These are phyloP conservation scores for Xylariaceae sp. DNA, from an alignment of 2,329 filamentous ascomycete species.

Conservation along the genomic window DNA sequence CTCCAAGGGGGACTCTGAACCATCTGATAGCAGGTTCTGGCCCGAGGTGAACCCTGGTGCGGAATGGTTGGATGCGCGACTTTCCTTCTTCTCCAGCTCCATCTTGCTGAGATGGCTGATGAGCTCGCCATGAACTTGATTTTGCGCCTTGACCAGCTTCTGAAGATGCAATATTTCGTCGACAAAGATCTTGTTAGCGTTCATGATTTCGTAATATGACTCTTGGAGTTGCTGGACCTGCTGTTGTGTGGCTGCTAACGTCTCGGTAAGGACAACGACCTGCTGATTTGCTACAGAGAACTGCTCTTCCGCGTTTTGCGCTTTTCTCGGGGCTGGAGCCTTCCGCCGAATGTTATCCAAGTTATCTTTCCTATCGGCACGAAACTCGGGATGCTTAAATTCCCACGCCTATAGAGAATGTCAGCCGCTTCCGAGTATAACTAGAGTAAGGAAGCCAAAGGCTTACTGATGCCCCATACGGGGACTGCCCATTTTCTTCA, in stretches of 20 bases:
- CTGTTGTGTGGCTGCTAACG: conserved; percentile 87
- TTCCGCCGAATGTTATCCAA: conserved; percentile 96
- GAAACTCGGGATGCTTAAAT: conserved; percentile 97
- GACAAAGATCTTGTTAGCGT: conserved; percentile 66
- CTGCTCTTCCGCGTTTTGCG: conserved; percentile 69
- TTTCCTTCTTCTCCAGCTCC: conserved; percentile 52
- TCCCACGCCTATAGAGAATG: conserved; percentile 74
- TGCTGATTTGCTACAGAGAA: conserved; percentile 79
- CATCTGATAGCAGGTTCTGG: conserved; percentile 51
- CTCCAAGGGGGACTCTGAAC: conserved; percentile 54
- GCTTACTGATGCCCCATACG: conserved; percentile 78
- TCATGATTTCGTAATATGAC: conserved; percentile 77
- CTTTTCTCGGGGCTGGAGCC: conserved; percentile 87
- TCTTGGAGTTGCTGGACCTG: conserved; percentile 89
- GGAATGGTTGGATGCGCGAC: conserved; percentile 47
- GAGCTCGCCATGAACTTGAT: conserved; percentile 63
- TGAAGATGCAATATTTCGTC: conserved; percentile 67
- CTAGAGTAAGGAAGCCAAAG: conserved; percentile 32
- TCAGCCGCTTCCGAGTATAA: conserved; percentile 37
- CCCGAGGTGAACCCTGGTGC: conserved; percentile 48
- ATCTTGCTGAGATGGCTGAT: conserved; percentile 60
- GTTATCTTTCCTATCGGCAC: conserved; percentile 92
- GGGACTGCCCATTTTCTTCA: conserved; percentile 81
- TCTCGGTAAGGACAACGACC: conserved; percentile 85
- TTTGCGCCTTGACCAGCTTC: conserved; percentile 64